Base-by-base conservation (phyloP, 2,329 filamentous ascomycete genomes). In the Berkeleyomyces rouxiae region DNA sequence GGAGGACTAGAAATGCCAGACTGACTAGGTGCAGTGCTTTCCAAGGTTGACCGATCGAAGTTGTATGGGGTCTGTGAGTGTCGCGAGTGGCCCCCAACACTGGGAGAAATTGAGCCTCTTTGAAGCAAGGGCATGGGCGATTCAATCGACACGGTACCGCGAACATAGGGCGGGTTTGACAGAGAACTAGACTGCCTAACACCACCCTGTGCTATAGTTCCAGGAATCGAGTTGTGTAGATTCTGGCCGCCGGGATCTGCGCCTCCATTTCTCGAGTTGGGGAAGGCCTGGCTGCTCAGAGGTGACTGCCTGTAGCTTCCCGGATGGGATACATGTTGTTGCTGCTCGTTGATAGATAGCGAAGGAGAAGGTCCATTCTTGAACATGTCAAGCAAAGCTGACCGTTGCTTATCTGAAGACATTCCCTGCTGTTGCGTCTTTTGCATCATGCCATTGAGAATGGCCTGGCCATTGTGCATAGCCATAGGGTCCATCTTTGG, bases 361-460 rank as follows among this genome's bases (percentile, higher is more conserved):
- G 59, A 55, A 7, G 63, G 43, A 16, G 64, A 58, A 46, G 59
- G 39, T 1, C 23, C 49, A 66, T 76, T 76, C 65, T 79, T 81
- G 70, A 83, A 82, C 73, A 82, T 80, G 31, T 74, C 77, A 11
- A 82, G 71, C 23, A 82, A 71, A 6, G 77, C 73, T 16, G 74
- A 76, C 31, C 78, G 76, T 66, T 82, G 79, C 55, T 70, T 67
- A 37, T 69, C 68, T 4, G 63, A 62, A 16, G 59, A 58, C 16
- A 47, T 42, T 9, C 60, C 63, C 36, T 65, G 63, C 42, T 62
- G 61, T 37, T 65, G 61, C 4, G 62, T 61, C 58, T 60, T 62
- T n/a, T 65, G 63, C 39, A 61, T 61, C 63, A 65, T 65, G 13
- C 60, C 60, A 10, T 61, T 61, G 13, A 62, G 40, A 13, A 65